phyloP scores from a whole-genome alignment of 805 yeast species.

The Schizosaccharomyces lindneri region DNA sequence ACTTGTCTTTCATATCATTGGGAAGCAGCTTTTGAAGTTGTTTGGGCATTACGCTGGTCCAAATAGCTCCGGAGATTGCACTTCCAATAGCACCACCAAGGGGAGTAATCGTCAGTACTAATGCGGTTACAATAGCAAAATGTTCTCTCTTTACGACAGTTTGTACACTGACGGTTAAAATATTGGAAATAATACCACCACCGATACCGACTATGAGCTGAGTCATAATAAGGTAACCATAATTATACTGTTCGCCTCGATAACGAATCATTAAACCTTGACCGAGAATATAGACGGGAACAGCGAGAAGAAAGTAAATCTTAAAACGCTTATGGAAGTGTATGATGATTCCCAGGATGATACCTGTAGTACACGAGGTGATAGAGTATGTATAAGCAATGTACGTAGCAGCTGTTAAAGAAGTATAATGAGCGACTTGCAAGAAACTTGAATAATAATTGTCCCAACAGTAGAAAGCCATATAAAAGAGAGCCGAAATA shows the following conservation, averaged over 20 bases:
- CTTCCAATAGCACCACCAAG: slow-evolving; percentile 36
- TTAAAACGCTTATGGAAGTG: slow-evolving; percentile 26
- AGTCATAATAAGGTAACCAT: slow-evolving; percentile 34
- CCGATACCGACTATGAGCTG: slow-evolving; percentile 36
- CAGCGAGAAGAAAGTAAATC: slow-evolving; percentile 23
- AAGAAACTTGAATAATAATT: slow-evolving; percentile 27
- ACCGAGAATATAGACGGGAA: slow-evolving; percentile 27
- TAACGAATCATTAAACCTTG: slow-evolving; percentile 29
- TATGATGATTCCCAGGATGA: slow-evolving; percentile 26
- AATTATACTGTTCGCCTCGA: slow-evolving; percentile 23
- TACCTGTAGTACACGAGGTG: slow-evolving; percentile 21
- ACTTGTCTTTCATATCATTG: slow-evolving; percentile 5
- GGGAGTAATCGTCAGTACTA: slow-evolving; percentile 25
- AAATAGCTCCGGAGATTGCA: slow-evolving; percentile 34
- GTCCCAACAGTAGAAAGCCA: slow-evolving; percentile 16
- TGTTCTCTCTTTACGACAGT: slow-evolving; percentile 29
- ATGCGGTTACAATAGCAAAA: slow-evolving; percentile 29
- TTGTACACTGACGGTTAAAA: slow-evolving; percentile 28
- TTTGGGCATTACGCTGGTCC: slow-evolving; percentile 20
- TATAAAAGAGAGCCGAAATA: slow-evolving; percentile 24
- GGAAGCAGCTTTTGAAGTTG: slow-evolving; percentile 13
- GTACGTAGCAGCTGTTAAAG: slow-evolving; percentile 27
- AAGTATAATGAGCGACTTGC: slow-evolving; percentile 31
- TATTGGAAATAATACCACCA: slow-evolving; percentile 35
- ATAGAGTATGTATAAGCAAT: slow-evolving; percentile 6